Base-by-base conservation (phyloP, 2,329 filamentous ascomycete genomes). In the Zasmidium cellare region DNA sequence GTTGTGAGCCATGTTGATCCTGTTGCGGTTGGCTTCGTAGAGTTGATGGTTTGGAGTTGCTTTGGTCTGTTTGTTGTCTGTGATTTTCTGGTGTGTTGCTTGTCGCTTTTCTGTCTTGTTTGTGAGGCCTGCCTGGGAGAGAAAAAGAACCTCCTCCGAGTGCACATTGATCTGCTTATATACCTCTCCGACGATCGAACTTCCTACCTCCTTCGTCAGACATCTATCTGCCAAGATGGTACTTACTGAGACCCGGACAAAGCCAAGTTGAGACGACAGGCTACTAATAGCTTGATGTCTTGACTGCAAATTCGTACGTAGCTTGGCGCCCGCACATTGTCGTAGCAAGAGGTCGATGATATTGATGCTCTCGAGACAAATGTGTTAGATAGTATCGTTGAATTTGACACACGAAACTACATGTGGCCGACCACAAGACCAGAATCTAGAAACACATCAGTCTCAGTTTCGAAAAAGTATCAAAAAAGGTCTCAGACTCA, bases 401-500 rank as follows among this genome's bases (percentile, higher is more conserved):
- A n/a, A n/a, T n/a, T n/a, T n/a, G n/a, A n/a, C n/a, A 41, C 5
- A n/a, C 16, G 16, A 9, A 9, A n/a, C 23, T 48, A 63, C 61
- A 61, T 63, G 24, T 63, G 58, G 1, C 49, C 61, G 19, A 63
- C 53, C 1, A 55, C 25, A n/a, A 63, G 57, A 5, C 61, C 61
- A 11, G 61, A 61, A 50, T 63, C 61, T 63, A 28, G 11, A 35
- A 23, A 2, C 14, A 23, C 46, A 24, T 58, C 41, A 58, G 51
- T 12, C 16, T 7, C 1, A 24, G 16, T 24, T 5, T 46, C 45
- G 53, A 31, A 12, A 18, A 28, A n/a, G 16, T 1, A 16, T 3
- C 22, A 12, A 31, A n/a, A 19, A 23, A 9, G 20, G 2, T 22
- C 18, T 25, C 16, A 11, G 7, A 68, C 71, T 67, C 55, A 74